These are phyloP conservation scores for Xylariaceae sp. DNA, from an alignment of 2,329 filamentous ascomycete genomes.

Conservation along the genomic window DNA sequence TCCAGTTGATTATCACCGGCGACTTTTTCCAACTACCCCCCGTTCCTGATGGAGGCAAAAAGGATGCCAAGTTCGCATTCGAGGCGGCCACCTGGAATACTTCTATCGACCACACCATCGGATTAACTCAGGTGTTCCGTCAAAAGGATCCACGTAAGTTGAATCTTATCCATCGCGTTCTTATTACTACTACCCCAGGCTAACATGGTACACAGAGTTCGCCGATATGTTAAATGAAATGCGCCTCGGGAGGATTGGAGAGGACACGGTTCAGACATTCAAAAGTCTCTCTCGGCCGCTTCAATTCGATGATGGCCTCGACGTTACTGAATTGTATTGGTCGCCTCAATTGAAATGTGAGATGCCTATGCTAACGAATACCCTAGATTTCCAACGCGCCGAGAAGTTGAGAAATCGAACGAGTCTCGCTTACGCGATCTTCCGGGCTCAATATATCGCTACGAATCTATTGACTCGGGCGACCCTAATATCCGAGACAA, in stretches of 20 bases:
- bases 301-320: slow-evolving; percentile 71
- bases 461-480: slow-evolving; percentile 75
- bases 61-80: slow-evolving; percentile 84
- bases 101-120: slow-evolving; percentile 92
- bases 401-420: slow-evolving; percentile 89
- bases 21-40: slow-evolving; percentile 98
- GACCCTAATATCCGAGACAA: slow-evolving; percentile 74
- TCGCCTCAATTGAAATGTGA: background rate
- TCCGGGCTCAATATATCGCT: slow-evolving; percentile 68
- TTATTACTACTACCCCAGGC: slow-evolving; percentile 16
- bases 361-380: slow-evolving; percentile 9
- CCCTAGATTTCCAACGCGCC: slow-evolving; percentile 77
- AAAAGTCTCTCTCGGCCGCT: slow-evolving; percentile 71
- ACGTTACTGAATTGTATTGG: slow-evolving; percentile 79
- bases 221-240: slow-evolving; percentile 97
- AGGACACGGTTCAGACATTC: slow-evolving; percentile 78
- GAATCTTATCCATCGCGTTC: background rate
- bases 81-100: slow-evolving; percentile 91
- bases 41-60: slow-evolving; percentile 73
- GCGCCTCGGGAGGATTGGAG: slow-evolving; percentile 80
- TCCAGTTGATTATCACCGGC: slow-evolving; percentile 92
- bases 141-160: slow-evolving; percentile 76
- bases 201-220: slow-evolving; percentile 60
- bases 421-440: slow-evolving; percentile 71
- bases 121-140: slow-evolving; percentile 92